Percentiles rank a stretch among this genome's conserved stretches.
Conservation (phyloP, 495 filamentous ascomycete genomes). For the Daldinia concentrica region DNA sequence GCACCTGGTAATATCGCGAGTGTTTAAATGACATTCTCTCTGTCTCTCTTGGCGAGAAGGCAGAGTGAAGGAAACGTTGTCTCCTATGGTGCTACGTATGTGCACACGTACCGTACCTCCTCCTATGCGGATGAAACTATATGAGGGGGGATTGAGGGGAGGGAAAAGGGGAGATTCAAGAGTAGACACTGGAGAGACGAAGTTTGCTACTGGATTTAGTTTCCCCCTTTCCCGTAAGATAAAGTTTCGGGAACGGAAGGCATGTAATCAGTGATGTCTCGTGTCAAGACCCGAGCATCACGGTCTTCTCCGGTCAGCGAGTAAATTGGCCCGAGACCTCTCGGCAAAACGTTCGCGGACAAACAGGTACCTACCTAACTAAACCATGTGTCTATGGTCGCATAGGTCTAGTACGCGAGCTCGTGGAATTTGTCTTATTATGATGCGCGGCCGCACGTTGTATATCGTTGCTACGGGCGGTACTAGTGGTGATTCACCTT, state of each 20-base stretch:
- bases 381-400: constrained; percentile 22
- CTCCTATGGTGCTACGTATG: constrained; percentile 2
- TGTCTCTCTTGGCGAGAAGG: neutral
- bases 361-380: constrained; percentile 27
- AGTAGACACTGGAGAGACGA: neutral
- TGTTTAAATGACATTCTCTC: neutral
- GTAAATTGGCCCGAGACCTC: constrained; percentile 41
- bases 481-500: constrained; percentile 15
- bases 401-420: constrained; percentile 28
- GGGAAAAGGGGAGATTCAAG: neutral
- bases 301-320: constrained; percentile 16
- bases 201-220: constrained; percentile 30
- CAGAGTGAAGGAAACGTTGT: neutral
- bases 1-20: neutral
- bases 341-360: constrained; percentile 35
- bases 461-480: constrained; percentile 11
- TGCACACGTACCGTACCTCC: constrained; percentile 7
- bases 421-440: constrained; percentile 42
- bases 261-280: constrained; percentile 37
- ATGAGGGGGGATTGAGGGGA: neutral
- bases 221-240: constrained; percentile 9
- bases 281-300: constrained; percentile 24
- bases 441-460: constrained; percentile 27
- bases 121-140: constrained; percentile 9
- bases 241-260: constrained; percentile 38